A percentile compares a stretch with the other conserved stretches of the same genome.
phyloP scores from a whole-genome alignment of 345 rosid species.

The sweet orange (Citrus sinensis) region DVS_A1.0 CM039161.1:20796001-20796500 shows the following conservation, averaged over 20 bases:
- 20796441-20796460: background rate
- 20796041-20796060: background rate
- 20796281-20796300: background rate
- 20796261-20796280: background rate
- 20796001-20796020: slow-evolving; percentile 34
- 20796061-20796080: slow-evolving; percentile 53
- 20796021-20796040: slow-evolving; percentile 10
- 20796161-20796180: background rate
- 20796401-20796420: background rate
- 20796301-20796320: background rate
- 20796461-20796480: slow-evolving; percentile 56
- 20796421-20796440: background rate
- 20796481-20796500: slow-evolving; percentile 61
- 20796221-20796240: background rate
- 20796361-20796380: background rate
- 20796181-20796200: background rate
- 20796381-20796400: background rate
- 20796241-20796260: background rate
- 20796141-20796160: slow-evolving; percentile 40
- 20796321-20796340: background rate
- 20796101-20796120: slow-evolving; percentile 74
- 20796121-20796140: slow-evolving; percentile 71
- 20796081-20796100: slow-evolving; percentile 69
- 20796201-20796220: background rate
- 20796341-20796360: background rate